Evolutionary conservation across 2,329 filamentous ascomycete species (phyloP), one percentile per base, ranked within the genome.

Genomic region (Talaromyces albobiverticillius): DNA sequence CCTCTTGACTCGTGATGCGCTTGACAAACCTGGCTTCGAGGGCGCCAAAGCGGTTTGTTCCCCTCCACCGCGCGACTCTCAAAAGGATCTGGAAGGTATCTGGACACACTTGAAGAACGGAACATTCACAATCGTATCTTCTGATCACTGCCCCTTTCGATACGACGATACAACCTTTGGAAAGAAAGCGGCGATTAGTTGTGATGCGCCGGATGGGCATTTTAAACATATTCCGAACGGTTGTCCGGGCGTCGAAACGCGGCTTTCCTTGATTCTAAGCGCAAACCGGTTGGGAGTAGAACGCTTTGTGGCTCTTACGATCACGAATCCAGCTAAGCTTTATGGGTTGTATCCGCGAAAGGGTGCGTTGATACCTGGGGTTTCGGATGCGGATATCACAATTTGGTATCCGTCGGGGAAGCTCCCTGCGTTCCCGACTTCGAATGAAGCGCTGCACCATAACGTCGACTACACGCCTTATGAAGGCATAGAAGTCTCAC

Each of bases 161-260:
- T 84, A 75, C 60, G 76, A 79, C 59, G 74, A 81, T 60, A 70
- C 66, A 40, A 75, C 62, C 46, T 68, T 48, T 29, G 75, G 73
- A 38, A 83, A 82, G 72, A 80, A 79, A 64, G 73, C 72, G 1
- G 74, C 72, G 53, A 71, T 81, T 57, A 75, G 62, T 40, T 62
- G 66, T 0, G 75, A 77, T 29, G 73, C 71, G 54, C 79, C 79
- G 0, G 51, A 67, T 1, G 71, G 70, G 0, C 71, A 74, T 43
- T 85, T 85, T 66, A 76, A 76, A 43, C 77, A 81, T 54, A 82
- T 84, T 38, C 81, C 82, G 6, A 84, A 84, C 59, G 82, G 82
- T 4, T 70, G 79, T 43, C 80, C 82, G 0, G 82, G 82, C 0
- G 72, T 85, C 23, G 82, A 85, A 67, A 84, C 82, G 1, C 67